Evolutionary conservation across 805 yeast species (phyloP), one percentile per base, ranked within the genome.

Genomic region (Ogataea zsoltii): DNA sequence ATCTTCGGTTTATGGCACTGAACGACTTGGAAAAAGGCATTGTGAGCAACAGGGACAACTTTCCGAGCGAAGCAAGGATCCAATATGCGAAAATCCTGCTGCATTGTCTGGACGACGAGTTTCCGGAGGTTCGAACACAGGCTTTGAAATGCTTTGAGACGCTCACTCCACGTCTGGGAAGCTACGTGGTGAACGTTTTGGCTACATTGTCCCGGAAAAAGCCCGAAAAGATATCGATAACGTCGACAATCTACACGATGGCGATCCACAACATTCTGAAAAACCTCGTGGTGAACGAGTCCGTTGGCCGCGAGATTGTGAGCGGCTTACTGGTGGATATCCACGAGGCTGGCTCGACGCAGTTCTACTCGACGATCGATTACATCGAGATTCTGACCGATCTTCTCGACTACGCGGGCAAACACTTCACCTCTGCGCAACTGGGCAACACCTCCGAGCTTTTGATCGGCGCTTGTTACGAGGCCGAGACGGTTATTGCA

Each of bases 1-100:
- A 88, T 60, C 68, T 85, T 53, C 70, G 96, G 61, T 88, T 82
- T 67, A 88, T 88, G 96, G 95, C 91, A 2, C 68, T 88, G 44
- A 85, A 78, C 54, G 96, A 88, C 58, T 72, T 87, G 55, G 79
- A 76, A 54, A 76, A 76, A 57, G 66, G 60, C 41, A 46, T 65
- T 50, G 44, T 47, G 48, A 46, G 55, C 60, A 46, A 63, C 70
- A 48, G 65, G 54, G 41, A 58, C 66, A 79, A 55, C 60, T 70
- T 39, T 67, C 70, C 38, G 62, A 71, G 14, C 57, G 33, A 66
- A 72, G 42, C 64, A 63, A 28, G 68, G 74, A 34, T 38, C 4
- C 54, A 57, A 4, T 63, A 56, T 29, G 56, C 65, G 5, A 45
- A 51, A 28, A 57, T 57, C 5, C 38, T 65, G 25, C 36, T 63